Base-by-base conservation (phyloP, 2,329 filamentous ascomycete genomes). In the Cryphonectria carpinicola region DNA sequence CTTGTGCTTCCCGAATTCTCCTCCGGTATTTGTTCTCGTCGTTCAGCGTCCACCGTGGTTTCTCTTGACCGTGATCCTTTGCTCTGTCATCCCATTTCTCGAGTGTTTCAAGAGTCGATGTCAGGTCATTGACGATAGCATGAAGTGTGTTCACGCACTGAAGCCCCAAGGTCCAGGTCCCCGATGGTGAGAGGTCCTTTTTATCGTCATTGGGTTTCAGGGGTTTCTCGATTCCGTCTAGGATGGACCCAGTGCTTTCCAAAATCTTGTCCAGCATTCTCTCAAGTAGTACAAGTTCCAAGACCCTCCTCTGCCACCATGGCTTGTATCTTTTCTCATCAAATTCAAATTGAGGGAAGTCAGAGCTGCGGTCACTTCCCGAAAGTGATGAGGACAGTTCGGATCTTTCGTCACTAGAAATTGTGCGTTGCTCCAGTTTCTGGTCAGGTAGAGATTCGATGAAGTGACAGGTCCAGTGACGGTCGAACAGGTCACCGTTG, bases 1-100 rank as follows among this genome's bases (percentile, higher is more conserved):
- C 19, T 32, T 68, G 66, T n/a, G 39, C 1, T 41, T 60, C 41
- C n/a, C 28, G 13, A n/a, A 68, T 68, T 5, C 56, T 68, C n/a
- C 19, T 49, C 14, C 66, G 66, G 49, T 68, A 68, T 52, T 68
- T 63, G 13, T 54, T 62, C 66, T 68, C 66, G 58, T 68, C 66
- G 10, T 63, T 68, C 11, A 54, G 35, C 11, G 66, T 68, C 66
- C 66, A 68, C 2, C 66, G 56, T 6, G 66, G 66, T 32, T 32
- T 63, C 28, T 68, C 41, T 28, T 41, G n/a, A 4, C 66, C 66
- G 2, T 25, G 66, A 17, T 39, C n/a, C 19, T 39, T 39, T n/a
- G 5, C 56, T 19, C 58, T 68, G 22, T 63, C 32, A 22, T 63
- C 22, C 66, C 66, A 63, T 28, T 41, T 32, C 8, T 68, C 35